phyloP scores from a whole-genome alignment of 805 yeast genomes.

The Kluyveromyces starmeri region DNA sequence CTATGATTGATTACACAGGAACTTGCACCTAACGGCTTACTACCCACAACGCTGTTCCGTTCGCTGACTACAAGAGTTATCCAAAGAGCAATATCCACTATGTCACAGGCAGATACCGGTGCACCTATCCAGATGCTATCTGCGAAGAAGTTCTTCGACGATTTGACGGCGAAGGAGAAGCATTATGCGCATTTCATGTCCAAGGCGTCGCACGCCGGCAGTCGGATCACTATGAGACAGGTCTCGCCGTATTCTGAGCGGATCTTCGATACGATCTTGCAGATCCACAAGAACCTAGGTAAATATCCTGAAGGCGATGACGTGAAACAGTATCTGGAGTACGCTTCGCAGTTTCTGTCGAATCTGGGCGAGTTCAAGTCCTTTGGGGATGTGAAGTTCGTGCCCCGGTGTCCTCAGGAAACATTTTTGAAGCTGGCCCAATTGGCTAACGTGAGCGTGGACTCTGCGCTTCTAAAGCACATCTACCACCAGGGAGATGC shows the following conservation, averaged over 20 bases:
- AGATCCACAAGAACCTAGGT: slow-evolving; percentile 42
- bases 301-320: slow-evolving; percentile 37
- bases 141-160: slow-evolving; percentile 56
- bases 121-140: slow-evolving; percentile 67
- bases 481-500: slow-evolving; percentile 44
- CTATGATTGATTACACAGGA: no score
- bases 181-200: slow-evolving; percentile 77
- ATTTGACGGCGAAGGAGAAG: slow-evolving; percentile 49
- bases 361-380: slow-evolving; percentile 77
- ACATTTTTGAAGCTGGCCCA: slow-evolving; percentile 35
- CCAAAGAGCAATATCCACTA: slow-evolving; percentile 4
- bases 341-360: slow-evolving; percentile 63
- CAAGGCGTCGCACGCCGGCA: slow-evolving; percentile 77
- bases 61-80: no score
- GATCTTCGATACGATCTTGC: slow-evolving; percentile 61
- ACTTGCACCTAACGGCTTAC: no score
- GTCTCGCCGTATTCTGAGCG: slow-evolving; percentile 75
- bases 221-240: slow-evolving; percentile 69
- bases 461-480: slow-evolving; percentile 36
- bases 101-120: slow-evolving; percentile 32
- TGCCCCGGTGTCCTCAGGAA: slow-evolving; percentile 49
- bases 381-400: slow-evolving; percentile 81
- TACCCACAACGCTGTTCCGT: slow-evolving; percentile 1
- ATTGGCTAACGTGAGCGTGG: slow-evolving; percentile 26
- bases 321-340: slow-evolving; percentile 47